Evolutionary conservation across 1,284 basidiomycete genomes (phyloP).

Genomic region (Apiotrichum mycotoxinovorans): DNA sequence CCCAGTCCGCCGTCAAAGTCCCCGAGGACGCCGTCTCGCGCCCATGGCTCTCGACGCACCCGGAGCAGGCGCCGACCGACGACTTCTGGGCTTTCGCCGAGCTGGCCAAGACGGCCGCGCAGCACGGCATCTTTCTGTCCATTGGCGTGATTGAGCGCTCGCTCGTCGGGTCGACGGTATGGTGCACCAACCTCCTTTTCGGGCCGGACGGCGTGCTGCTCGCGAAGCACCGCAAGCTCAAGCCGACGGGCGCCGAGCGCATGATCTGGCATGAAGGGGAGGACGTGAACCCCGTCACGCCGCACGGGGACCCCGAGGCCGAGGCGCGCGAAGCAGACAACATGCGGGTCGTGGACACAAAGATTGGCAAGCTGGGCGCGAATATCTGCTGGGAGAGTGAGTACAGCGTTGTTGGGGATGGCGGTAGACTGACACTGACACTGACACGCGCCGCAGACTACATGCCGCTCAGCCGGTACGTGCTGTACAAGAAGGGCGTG

Average conservation of each 20-base stretch:
- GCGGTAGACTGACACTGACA: no score
- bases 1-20: slow-evolving; percentile 19
- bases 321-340: slow-evolving; percentile 28
- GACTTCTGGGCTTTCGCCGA: slow-evolving; percentile 23
- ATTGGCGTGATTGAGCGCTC: slow-evolving; percentile 67
- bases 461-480: slow-evolving; percentile 60
- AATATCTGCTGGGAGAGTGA: slow-evolving; percentile 69
- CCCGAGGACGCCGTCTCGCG: slow-evolving; percentile 22
- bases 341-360: slow-evolving; percentile 50
- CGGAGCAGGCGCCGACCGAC: background rate
- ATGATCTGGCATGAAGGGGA: slow-evolving; percentile 63
- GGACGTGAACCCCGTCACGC: slow-evolving; percentile 46
- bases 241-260: slow-evolving; percentile 66
- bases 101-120: slow-evolving; percentile 16
- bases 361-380: slow-evolving; percentile 54
- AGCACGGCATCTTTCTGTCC: slow-evolving; percentile 53
- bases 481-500: slow-evolving; percentile 38
- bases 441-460: slow-evolving; percentile 52
- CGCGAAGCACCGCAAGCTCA: slow-evolving; percentile 66
- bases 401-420: background rate
- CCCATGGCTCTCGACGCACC: slow-evolving; percentile 17
- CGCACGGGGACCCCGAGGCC: background rate
- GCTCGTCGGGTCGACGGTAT: slow-evolving; percentile 59
- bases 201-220: slow-evolving; percentile 58
- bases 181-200: slow-evolving; percentile 66